Conservation (phyloP, 257 asterid species). For the Lycium ferocissimum region DNA sequence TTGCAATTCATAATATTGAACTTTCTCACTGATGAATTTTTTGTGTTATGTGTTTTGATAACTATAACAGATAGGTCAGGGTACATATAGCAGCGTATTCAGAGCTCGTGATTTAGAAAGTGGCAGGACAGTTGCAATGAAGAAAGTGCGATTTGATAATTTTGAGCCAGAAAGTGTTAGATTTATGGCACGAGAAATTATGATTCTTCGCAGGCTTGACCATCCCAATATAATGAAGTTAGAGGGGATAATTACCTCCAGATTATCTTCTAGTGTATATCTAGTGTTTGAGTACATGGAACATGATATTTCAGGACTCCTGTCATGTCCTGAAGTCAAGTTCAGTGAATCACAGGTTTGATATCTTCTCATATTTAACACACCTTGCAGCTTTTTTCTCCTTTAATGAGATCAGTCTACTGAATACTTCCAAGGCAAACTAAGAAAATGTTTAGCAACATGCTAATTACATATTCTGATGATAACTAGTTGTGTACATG, state of each 20-base stretch:
- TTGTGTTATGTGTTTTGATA: slow-evolving; percentile 26
- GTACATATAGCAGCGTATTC: slow-evolving; percentile 93
- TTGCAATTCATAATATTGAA: neutral
- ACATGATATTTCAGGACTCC: slow-evolving; percentile 86
- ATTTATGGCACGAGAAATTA: slow-evolving; percentile 91
- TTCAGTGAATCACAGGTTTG: slow-evolving; percentile 91
- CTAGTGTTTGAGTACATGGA: slow-evolving; percentile 97
- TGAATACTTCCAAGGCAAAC: too few species aligned
- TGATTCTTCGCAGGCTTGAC: slow-evolving; percentile 81
- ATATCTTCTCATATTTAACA: neutral
- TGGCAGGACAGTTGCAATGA: slow-evolving; percentile 78
- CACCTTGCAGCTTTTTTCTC: neutral
- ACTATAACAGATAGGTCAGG: slow-evolving; percentile 85
- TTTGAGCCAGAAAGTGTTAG: slow-evolving; percentile 97
- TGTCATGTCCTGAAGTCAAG: slow-evolving; percentile 74
- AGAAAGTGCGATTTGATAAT: slow-evolving; percentile 95
- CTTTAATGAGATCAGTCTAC: too few species aligned
- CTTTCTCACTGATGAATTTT: slow-evolving; percentile 25
- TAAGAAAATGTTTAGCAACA: too few species aligned
- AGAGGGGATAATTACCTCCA: slow-evolving; percentile 79
- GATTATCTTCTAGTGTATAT: slow-evolving; percentile 82
- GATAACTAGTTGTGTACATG: too few species aligned
- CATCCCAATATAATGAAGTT: slow-evolving; percentile 87
- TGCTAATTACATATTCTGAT: too few species aligned
- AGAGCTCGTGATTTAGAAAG: slow-evolving; percentile 87